phyloP scores from a whole-genome alignment of 345 rosid species.

The Cardiospermum halicacabum region DNA sequence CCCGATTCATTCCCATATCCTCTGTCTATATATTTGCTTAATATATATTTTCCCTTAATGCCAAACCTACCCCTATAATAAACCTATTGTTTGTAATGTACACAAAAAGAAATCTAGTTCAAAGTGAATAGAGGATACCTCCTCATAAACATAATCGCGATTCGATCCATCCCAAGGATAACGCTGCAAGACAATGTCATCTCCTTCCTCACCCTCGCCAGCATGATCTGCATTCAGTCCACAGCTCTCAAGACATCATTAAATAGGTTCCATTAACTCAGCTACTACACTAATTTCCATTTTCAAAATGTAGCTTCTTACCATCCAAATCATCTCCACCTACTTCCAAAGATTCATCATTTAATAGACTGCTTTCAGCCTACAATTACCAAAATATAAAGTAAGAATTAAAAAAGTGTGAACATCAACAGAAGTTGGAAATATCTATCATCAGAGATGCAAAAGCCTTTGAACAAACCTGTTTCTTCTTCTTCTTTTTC shows the following conservation, averaged over 20 bases:
- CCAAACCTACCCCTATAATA: too few species aligned
- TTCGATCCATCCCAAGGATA: conserved; percentile 95
- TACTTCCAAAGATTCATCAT: conserved; percentile 56
- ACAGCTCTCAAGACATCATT: background rate
- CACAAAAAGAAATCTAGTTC: too few species aligned
- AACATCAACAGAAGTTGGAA: background rate
- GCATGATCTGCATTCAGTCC: conserved; percentile 39
- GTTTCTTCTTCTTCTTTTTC: conserved; percentile 97
- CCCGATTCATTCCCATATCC: too few species aligned
- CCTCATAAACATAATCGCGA: conserved; percentile 83
- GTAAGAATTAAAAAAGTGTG: background rate
- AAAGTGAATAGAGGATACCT: conserved; percentile 34
- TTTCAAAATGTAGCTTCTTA: conserved; percentile 18
- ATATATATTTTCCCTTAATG: too few species aligned
- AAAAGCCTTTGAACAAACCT: conserved; percentile 41
- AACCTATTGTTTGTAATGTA: too few species aligned
- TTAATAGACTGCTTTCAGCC: conserved; percentile 64
- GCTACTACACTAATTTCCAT: background rate
- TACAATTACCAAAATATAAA: conserved; percentile 23
- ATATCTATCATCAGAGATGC: background rate
- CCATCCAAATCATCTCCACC: conserved; percentile 70
- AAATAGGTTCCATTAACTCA: background rate
- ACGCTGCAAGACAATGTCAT: conserved; percentile 32
- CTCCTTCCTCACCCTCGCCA: conserved; percentile 58
- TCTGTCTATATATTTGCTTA: too few species aligned